Conservation (phyloP, 1,284 basidiomycete genomes). For the Trichosporon sp. region DNA sequence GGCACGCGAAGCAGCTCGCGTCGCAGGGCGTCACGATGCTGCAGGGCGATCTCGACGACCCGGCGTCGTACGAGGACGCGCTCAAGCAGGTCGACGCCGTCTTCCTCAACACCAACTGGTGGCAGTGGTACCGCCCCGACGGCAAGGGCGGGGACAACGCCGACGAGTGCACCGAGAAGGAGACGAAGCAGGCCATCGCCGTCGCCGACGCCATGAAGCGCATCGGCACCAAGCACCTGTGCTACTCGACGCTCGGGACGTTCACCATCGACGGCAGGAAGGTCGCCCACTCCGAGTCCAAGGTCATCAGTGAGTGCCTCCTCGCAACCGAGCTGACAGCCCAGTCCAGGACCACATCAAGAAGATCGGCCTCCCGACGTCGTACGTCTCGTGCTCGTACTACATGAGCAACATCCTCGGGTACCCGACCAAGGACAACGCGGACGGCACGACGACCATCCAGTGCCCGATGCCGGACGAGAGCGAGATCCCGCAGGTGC, state of each 20-base stretch:
- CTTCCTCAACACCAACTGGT: conserved; percentile 33
- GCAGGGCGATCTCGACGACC: conserved; percentile 23
- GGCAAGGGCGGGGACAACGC: conserved; percentile 4
- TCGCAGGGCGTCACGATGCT: conserved; percentile 21
- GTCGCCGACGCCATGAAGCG: conserved; percentile 14
- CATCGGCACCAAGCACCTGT: conserved; percentile 7
- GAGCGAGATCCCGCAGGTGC: conserved; percentile 6
- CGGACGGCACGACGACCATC: conserved; percentile 12
- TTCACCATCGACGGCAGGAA: conserved; percentile 10
- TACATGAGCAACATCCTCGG: conserved; percentile 14
- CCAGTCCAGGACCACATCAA: conserved; percentile 10
- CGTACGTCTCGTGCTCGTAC: conserved; percentile 9
- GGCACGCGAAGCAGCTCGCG: background rate
- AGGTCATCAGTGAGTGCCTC: conserved; percentile 11
- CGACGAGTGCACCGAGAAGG: conserved; percentile 1
- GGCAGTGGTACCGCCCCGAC: conserved; percentile 16
- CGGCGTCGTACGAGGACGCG: conserved; percentile 17
- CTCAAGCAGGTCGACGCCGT: conserved; percentile 26
- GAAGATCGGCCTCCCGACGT: background rate
- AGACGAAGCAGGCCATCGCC: background rate
- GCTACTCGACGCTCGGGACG: conserved; percentile 16
- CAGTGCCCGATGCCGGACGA: conserved; percentile 14
- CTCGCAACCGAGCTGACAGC: background rate
- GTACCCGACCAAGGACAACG: background rate
- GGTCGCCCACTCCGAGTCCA: conserved; percentile 16